These are phyloP conservation scores for Mycena polygramma DNA, from an alignment of 768 basidiomycete genomes.

Conservation along the genomic window DNA sequence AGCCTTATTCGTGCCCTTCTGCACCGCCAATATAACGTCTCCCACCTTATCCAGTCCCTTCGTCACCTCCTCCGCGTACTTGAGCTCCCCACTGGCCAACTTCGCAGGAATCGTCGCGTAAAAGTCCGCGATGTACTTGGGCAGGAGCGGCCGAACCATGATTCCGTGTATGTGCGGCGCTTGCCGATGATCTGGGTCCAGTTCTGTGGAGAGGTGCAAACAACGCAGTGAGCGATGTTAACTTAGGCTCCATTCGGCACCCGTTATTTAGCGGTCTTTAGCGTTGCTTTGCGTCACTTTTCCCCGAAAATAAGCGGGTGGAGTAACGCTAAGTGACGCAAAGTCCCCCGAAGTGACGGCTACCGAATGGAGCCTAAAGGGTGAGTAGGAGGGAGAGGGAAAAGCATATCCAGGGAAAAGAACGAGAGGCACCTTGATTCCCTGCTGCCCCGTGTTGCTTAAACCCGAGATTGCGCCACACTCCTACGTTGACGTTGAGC, in stretches of 20 bases:
- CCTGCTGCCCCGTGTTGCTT: too few relatives aligned
- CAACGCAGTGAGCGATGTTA: neutral
- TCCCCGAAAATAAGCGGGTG: too few relatives aligned
- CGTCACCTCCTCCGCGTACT: conserved; percentile 60
- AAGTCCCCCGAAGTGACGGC: too few relatives aligned
- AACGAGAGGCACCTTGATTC: conserved; percentile 50
- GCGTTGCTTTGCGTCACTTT: too few relatives aligned
- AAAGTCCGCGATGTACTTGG: conserved; percentile 58
- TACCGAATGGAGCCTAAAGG: too few relatives aligned
- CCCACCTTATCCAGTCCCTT: conserved; percentile 56
- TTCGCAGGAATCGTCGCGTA: conserved; percentile 54
- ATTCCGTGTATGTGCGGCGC: conserved; percentile 55
- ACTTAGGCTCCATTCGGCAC: too few relatives aligned
- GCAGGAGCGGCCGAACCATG: conserved; percentile 46
- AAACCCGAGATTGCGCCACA: conserved; percentile 57
- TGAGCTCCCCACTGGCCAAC: conserved; percentile 61
- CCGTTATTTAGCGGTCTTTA: too few relatives aligned
- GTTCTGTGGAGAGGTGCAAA: too few relatives aligned
- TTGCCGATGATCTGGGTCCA: conserved; percentile 54
- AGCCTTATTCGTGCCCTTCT: conserved; percentile 48
- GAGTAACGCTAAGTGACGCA: too few relatives aligned
- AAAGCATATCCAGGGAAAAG: too few relatives aligned
- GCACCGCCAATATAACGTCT: conserved; percentile 46
- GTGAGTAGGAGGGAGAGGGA: too few relatives aligned
- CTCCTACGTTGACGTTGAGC: too few relatives aligned